These are phyloP conservation scores for Trypanosoma scelopori DNA, from an alignment of 208 protist genomes.

Conservation along the genomic window DNA sequence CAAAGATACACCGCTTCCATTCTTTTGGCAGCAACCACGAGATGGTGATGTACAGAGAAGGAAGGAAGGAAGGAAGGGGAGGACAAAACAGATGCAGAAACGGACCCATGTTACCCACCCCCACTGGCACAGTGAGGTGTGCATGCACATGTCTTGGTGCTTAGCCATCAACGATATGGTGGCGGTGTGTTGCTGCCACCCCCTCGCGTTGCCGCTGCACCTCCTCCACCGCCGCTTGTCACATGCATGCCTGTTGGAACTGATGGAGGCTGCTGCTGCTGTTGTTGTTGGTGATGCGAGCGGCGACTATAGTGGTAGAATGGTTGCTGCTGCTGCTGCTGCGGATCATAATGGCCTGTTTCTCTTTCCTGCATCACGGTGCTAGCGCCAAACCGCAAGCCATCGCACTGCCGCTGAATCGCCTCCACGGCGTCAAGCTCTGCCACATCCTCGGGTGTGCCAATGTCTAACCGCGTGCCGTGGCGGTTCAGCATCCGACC, in stretches of 20 bases:
- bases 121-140: neutral
- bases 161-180: too few relatives aligned
- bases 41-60: too few relatives aligned
- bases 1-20: too few relatives aligned
- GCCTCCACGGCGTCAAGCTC: constrained; percentile 67
- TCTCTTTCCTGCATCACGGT: constrained; percentile 3
- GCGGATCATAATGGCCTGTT: neutral
- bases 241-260: too few relatives aligned
- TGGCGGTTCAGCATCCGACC: constrained; percentile 59
- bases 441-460: constrained; percentile 74
- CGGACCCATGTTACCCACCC: too few relatives aligned
- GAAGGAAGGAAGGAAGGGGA: too few relatives aligned
- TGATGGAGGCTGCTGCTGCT: constrained; percentile 3
- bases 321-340: constrained; percentile 6
- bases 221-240: too few relatives aligned
- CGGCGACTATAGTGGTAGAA: too few relatives aligned
- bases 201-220: too few relatives aligned
- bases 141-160: neutral
- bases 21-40: too few relatives aligned
- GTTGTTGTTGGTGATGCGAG: constrained; percentile 3
- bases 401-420: constrained; percentile 16
- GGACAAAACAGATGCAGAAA: too few relatives aligned
- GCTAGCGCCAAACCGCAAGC: constrained; percentile 1
- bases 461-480: constrained; percentile 75
- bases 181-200: too few relatives aligned